Base-by-base conservation (phyloP, 176 grass and related monocot species). In the Triticum turgidum region DNA sequence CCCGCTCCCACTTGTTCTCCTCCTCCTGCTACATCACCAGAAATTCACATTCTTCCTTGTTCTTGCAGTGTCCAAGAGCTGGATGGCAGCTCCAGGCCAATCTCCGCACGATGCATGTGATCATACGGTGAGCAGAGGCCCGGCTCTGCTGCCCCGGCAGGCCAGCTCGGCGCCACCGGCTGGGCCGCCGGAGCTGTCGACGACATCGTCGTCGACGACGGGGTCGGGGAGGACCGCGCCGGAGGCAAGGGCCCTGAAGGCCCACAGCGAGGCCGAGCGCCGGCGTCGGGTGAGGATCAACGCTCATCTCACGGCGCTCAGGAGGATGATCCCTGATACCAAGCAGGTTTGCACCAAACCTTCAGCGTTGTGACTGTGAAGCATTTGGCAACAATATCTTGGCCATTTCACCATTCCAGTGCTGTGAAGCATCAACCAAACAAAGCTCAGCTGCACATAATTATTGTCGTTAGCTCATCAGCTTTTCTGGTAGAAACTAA, bases 241-340 rank as follows among this genome's bases (percentile, higher is more conserved):
- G 77, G 91, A 90, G 35, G 78, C 80, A 29, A 91, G 78, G 33
- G 96, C 96, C 9, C 73, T 92, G 17, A 94, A 87, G 87, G 86
- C 90, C 64, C 96, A 98, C 74, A 92, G 92, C 27, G 96, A 98
- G 90, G 96, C 96, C 32, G 96, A 98, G 86, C 88, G 84, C 71
- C 89, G 93, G 41, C 91, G 96, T 11, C 87, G 96, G 18, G 96
- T 92, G 86, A 91, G 93, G 82, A 98, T 98, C 73, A 98, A 98
- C 73, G 82, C 88, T 38, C 96, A 98, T 64, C 88, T 98, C 27
- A 77, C 88, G 4, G 88, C 83, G 44, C 75, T 98, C 33, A 92
- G 90, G 85, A 88, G 88, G 17, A 91, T 98, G 93, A 78, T 98
- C 33, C 96, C 96, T 78, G 83, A 92, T 81, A 90, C 92, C 37